Base-by-base conservation (phyloP, 2,329 filamentous ascomycete genomes). In the Colletotrichum sp. region DNA sequence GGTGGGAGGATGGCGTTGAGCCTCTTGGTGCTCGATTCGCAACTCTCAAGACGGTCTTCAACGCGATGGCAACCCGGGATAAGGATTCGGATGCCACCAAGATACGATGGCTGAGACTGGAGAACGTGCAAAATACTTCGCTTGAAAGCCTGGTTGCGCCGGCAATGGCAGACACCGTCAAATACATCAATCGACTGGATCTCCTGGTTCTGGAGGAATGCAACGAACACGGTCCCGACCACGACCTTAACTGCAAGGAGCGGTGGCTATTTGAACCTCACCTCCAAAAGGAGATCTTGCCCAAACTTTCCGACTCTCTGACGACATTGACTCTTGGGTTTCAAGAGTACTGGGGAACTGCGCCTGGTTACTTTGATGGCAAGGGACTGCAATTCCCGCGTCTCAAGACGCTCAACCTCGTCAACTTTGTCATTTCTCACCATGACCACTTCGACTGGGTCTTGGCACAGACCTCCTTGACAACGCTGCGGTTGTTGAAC, bases 401-500 rank as follows among this genome's bases (percentile, higher is more conserved):
- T 1, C 66, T 82, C 6, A 77, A 75, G 22, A 75, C 61, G 0
- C 55, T 82, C 15, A 76, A 52, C 0, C 62, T 82, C 22, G 68
- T 60, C 0, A 2, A 74, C 0, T 80, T 74, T 13, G 39, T 73
- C 0, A 78, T 81, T 36, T 48, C 77, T 0, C 78, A 78, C 5
- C 22, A 79, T 16, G 75, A 80, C 8, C 79, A 82, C 1, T 77
- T 80, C 15, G 78, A 80, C 8, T 82, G 80, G 81, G 76, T 82
- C 27, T 68, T 80, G 3, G 12, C 62, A 0, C 78, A 79, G 8
- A 27, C 56, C 5, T 70, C 78, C 1, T 70, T 81, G 0, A 66
- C 18, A 1, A 55, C 28, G 0, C 66, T 81, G 1, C 34, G 67
- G 0, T 30, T 81, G 3, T 56, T 77, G 15, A 55, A 13, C 2